These are phyloP conservation scores for Gossypium davidsonii DNA, from an alignment of 441 rosid species.

Conservation along the genomic window DNA sequence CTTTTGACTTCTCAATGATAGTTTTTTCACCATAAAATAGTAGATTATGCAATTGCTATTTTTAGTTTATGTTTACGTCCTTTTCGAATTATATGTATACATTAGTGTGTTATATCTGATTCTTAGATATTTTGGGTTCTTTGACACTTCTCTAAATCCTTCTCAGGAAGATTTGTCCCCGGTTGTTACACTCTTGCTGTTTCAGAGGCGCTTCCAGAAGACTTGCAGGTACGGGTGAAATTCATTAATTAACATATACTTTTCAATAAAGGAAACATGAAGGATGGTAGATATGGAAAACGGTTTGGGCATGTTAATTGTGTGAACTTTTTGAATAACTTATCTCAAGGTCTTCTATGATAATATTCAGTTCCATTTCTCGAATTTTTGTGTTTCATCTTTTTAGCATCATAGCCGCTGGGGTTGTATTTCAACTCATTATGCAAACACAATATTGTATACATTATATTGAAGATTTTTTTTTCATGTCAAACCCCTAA, in stretches of 20 bases:
- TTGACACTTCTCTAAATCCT: neutral
- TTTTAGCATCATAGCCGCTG: neutral
- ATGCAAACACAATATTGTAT: neutral
- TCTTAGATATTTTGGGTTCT: neutral
- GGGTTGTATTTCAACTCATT: neutral
- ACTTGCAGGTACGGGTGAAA: conserved; percentile 56
- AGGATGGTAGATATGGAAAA: neutral
- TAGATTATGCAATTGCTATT: neutral
- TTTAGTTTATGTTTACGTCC: neutral
- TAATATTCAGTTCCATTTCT: neutral
- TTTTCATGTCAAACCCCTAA: neutral
- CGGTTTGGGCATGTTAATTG: too few relatives aligned
- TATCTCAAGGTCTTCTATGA: too few relatives aligned
- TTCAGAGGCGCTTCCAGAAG: conserved; percentile 86
- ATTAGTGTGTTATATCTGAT: neutral
- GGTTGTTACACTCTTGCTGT: conserved; percentile 93
- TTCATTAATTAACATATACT: neutral
- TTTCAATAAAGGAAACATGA: neutral
- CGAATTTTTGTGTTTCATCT: neutral
- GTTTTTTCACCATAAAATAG: neutral
- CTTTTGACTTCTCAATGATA: neutral
- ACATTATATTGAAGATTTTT: neutral
- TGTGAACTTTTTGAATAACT: too few relatives aligned
- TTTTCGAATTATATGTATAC: neutral
- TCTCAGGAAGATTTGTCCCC: conserved; percentile 73